phyloP scores from a whole-genome alignment of 2,329 filamentous ascomycete genomes.

The Pestalotiopsis sp. region DNA sequence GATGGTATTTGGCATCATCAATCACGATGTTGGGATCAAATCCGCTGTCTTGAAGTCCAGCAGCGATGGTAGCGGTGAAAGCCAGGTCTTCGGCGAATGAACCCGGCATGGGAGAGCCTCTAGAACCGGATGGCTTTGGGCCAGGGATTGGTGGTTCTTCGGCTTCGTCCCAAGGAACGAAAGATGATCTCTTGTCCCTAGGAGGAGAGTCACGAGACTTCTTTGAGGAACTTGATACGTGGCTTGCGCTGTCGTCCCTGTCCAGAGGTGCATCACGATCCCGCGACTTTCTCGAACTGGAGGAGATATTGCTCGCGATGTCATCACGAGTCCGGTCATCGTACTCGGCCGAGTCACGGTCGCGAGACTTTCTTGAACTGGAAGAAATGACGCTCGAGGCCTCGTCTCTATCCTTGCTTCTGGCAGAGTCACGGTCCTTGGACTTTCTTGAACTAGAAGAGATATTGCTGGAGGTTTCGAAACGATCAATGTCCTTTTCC shows the following conservation, averaged over 20 bases:
- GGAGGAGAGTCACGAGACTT: constrained; percentile 12
- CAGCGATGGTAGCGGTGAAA: constrained; percentile 71
- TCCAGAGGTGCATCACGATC: constrained; percentile 13
- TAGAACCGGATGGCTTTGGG: constrained; percentile 57
- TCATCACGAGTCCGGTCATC: constrained; percentile 16
- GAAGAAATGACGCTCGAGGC: constrained; percentile 7
- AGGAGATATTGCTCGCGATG: constrained; percentile 10
- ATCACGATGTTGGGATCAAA: constrained; percentile 74
- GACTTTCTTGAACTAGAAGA: background rate
- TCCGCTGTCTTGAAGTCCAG: constrained; percentile 68
- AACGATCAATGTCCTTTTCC: constrained; percentile 13
- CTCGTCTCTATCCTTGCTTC: constrained; percentile 13
- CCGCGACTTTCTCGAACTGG: constrained; percentile 10
- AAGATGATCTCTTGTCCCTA: constrained; percentile 33
- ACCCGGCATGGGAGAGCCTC: constrained; percentile 60
- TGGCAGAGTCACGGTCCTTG: background rate
- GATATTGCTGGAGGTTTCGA: constrained; percentile 13
- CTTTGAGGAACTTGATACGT: constrained; percentile 5
- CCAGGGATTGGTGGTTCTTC: constrained; percentile 56
- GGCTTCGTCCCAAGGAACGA: constrained; percentile 40
- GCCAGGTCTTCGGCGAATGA: constrained; percentile 68
- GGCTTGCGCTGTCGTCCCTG: constrained; percentile 10
- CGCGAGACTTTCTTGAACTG: background rate
- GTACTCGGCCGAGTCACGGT: background rate
- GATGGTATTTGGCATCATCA: constrained; percentile 64